Evolutionary conservation across 176 grass and related monocot species (phyloP), one percentile per base, ranked within the genome.

Genomic region (Cenchrus americanus): DNA sequence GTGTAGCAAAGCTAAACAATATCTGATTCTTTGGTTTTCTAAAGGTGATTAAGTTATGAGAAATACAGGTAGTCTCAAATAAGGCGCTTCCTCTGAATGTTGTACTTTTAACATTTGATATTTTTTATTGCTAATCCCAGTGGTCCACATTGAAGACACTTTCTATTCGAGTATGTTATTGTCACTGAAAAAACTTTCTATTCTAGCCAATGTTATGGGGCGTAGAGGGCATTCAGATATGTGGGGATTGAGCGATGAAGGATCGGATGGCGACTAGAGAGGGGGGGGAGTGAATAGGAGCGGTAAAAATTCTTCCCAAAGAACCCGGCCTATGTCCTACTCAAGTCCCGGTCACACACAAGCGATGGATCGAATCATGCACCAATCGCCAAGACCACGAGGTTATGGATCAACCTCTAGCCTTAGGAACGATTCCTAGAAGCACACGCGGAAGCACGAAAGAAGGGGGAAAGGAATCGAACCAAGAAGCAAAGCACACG

Each of bases 1-100:
- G 30, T 71, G 68, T 62, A 62, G 42, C 42, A 82, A 48, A 82
- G 49, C 80, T 14, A 47, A 71, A 3, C 3, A 49, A 52, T 32
- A 51, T 52, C 19, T 69, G 12, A 70, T 49, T 70, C 11, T 85
- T 70, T 17, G 18, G 49, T 61, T 78, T 61, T 26, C 27, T 14
- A 7, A 40, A 40, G 63, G 64, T 67, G 17, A 41, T 41, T 67
- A 41, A 17, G 12, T 67, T 18, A 17, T 67, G 64, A n/a, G 34
- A 34, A 21, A 22, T 14, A 70, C 41, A 23, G 13, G 12, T 14
- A 14, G 70, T 61, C 6, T 32, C 1, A 3, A 24, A 30, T 50
- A 70, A 41, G 44, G 49, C 70, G 19, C 26, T 59, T 4, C 32
- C 51, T 85, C 64, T 69, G 62, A 53, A 78, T 66, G 14, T 9